Base-by-base conservation (phyloP, 2,329 filamentous ascomycete genomes). In the Diplodia mutila region DNA sequence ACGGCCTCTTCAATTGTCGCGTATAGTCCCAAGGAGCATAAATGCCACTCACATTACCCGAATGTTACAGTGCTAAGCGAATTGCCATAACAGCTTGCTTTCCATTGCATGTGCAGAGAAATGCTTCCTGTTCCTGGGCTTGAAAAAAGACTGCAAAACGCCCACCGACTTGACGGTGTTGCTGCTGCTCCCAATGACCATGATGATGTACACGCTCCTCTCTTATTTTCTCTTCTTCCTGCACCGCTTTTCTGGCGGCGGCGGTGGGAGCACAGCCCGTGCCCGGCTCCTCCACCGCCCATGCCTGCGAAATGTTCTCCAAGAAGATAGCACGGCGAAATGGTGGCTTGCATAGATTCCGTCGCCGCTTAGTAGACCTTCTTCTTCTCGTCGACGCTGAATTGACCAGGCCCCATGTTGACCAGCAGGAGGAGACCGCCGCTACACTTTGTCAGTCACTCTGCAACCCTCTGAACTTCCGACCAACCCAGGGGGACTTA, bases 311-410 rank as follows among this genome's bases (percentile, higher is more conserved):
- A 63, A 37, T 37, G 27, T 51, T 48, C n/a, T 21, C 42, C 32
- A 39, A 29, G 51, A 57, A 63, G 46, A 63, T 51, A 23, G 42
- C 46, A 37, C 59, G 27, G 46, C 34, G 25, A 51, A 51, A 51
- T 34, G 16, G 27, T 63, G n/a, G 18, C 59, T 51, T 21, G 59
- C 23, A 21, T 42, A 21, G 27, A 32, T 37, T 27, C 18, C 59
- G 21, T 21, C 42, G 39, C 29, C 42, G 55, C 49, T 52, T 87
- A 99, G 85, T 99, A 99, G 73, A 99, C 95, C 88, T 99, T 99
- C 90, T 99, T 99, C 92, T 99, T 99, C 89, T 99, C 95, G 82
- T 99, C 95, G 81, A 98, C 94, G 80, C 92, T 97, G 86, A 98
- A 91, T 81, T 97, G 94, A 71, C 95, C 95, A 11, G 95, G 95